A percentile compares a stretch with the other conserved stretches of the same genome.
Conservation (phyloP, 2,329 filamentous ascomycete species). For the Stemphylium beticola region DNA sequence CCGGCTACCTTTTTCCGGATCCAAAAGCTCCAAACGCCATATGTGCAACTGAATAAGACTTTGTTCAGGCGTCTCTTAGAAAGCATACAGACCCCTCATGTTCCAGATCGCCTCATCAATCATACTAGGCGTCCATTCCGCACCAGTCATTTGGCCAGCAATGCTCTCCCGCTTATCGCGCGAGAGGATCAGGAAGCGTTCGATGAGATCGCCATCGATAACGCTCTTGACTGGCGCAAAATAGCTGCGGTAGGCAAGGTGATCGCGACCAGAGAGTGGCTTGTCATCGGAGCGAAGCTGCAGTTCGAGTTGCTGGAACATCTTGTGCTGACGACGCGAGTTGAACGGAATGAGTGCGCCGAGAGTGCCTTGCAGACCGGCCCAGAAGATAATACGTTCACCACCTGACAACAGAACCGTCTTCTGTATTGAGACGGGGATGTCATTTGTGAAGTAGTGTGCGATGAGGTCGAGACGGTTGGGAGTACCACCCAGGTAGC, state of each 20-base stretch:
- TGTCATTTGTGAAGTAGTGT: constrained; percentile 90
- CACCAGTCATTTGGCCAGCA: constrained; percentile 85
- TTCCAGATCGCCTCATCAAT: constrained; percentile 88
- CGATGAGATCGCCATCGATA: constrained; percentile 95
- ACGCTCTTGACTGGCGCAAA: constrained; percentile 96
- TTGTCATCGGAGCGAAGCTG: constrained; percentile 79
- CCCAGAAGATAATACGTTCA: constrained; percentile 90
- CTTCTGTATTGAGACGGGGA: constrained; percentile 89
- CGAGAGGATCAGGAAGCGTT: constrained; percentile 82
- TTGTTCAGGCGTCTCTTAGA: constrained; percentile 19
- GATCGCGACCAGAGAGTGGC: constrained; percentile 88
- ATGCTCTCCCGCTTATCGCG: constrained; percentile 95
- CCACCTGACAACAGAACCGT: constrained; percentile 89
- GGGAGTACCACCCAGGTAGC: constrained; percentile 87
- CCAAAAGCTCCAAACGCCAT: constrained; percentile 11
- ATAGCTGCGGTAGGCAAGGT: constrained; percentile 93
- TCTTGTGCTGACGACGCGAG: constrained; percentile 91
- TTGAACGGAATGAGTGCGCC: constrained; percentile 92
- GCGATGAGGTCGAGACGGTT: constrained; percentile 84
- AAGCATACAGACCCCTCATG: constrained; percentile 45
- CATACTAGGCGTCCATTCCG: constrained; percentile 73
- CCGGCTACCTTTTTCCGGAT: not conserved
- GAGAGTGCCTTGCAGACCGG: constrained; percentile 90
- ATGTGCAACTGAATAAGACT: not conserved
- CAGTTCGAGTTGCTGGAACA: constrained; percentile 93